Conservation (phyloP, 306 rosid species). For the Nissolia schottii region DNA sequence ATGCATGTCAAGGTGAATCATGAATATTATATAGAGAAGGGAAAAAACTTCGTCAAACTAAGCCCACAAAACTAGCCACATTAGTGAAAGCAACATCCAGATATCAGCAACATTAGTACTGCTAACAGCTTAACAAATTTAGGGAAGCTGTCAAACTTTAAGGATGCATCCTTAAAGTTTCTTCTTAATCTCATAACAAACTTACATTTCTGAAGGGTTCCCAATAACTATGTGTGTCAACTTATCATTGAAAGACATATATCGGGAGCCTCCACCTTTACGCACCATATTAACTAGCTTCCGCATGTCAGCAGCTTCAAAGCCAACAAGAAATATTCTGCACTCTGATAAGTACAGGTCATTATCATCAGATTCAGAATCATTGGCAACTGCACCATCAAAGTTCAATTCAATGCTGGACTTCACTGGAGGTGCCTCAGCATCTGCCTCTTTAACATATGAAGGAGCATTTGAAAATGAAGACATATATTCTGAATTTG, state of each 20-base stretch:
- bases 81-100: conserved; percentile 4
- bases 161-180: conserved; percentile 7
- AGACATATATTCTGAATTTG: conserved; percentile 46
- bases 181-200: not conserved
- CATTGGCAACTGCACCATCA: conserved; percentile 65
- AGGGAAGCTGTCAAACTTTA: not conserved
- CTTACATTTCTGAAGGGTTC: conserved; percentile 76
- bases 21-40: not conserved
- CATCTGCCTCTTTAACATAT: conserved; percentile 42
- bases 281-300: conserved; percentile 80
- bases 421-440: conserved; percentile 38
- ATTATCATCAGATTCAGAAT: conserved; percentile 81
- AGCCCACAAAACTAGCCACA: conserved; percentile 7
- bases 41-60: not conserved
- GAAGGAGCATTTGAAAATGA: conserved; percentile 34
- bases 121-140: not conserved
- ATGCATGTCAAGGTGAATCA: conserved; percentile 7
- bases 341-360: conserved; percentile 88
- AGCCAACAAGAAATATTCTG: conserved; percentile 74
- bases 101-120: not conserved
- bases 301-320: conserved; percentile 82
- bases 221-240: conserved; percentile 90
- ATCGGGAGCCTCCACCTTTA: conserved; percentile 87
- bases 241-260: conserved; percentile 63
- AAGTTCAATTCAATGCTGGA: conserved; percentile 40